Base-by-base conservation (phyloP, 768 basidiomycete species). In the Panaeolus papilionaceus region DNA sequence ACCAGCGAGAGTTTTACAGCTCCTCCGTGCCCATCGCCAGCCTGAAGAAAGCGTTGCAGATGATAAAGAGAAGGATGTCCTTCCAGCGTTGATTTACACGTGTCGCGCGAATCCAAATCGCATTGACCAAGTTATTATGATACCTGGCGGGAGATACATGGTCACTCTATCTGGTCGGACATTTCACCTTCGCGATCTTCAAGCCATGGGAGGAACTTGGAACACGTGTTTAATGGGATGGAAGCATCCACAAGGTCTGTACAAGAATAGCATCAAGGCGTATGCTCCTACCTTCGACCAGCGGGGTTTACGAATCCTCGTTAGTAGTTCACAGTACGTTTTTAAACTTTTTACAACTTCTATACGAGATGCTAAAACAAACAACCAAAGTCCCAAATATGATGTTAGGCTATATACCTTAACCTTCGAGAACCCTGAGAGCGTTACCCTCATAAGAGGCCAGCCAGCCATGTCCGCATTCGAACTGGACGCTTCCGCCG, bases 121-220 rank as follows among this genome's bases (percentile, higher is more conserved):
- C 33, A 5, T 33, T 33, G 33, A 33, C 33, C 3, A 33, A 33
- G 33, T 33, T 33, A 33, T 33, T 2, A 33, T 58, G 33, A 23
- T 58, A 28, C 54, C 54, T 58, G 54, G 54, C 5, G 54, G 54
- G 3, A 28, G 54, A 58, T 58, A 58, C 54, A 58, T 58, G 54
- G 14, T 58, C 10, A 58, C 54, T 33, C 54, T 58, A 28, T 28
- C 16, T 58, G 33, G 33, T 3, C 3, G 33, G 33, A 33, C 5
- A 33, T 5, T 33, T 5, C 33, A 3, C 33, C 33, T 33, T 33
- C 33, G 33, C 33, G 33, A 33, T 33, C 3, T 33, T 3, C 33
- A 33, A 33, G 33, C 33, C 33, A 33, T 33, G 33, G 33, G 33
- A 33, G 33, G 33, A 33, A 33, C 2, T 58, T 28, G 54, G 54